These are phyloP conservation scores for Linnemannia exigua DNA, from an alignment of 192 early-diverging fungal genomes.

Conservation along the genomic window DNA sequence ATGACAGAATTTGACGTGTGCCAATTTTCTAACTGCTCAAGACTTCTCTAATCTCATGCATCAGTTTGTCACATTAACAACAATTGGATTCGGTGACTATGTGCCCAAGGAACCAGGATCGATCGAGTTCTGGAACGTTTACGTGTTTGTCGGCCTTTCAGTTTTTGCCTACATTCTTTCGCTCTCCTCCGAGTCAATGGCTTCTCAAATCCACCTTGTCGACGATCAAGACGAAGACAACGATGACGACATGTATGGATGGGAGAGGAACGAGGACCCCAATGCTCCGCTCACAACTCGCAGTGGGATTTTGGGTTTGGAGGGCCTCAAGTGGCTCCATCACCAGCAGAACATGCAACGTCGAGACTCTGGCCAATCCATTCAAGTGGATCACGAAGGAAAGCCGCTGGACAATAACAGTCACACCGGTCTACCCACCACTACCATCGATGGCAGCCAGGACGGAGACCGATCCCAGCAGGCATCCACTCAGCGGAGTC, in stretches of 20 bases:
- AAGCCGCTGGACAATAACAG: slow-evolving; percentile 7
- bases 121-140: slow-evolving; percentile 57
- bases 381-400: slow-evolving; percentile 16
- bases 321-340: slow-evolving; percentile 44
- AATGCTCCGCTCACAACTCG: slow-evolving; percentile 41
- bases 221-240: slow-evolving; percentile 46
- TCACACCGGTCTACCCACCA: background rate
- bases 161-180: slow-evolving; percentile 56
- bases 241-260: slow-evolving; percentile 48
- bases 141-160: slow-evolving; percentile 45
- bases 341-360: slow-evolving; percentile 33
- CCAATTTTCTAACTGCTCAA: background rate
- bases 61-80: slow-evolving; percentile 53
- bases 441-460: background rate
- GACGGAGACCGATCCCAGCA: slow-evolving; percentile 12
- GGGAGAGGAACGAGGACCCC: slow-evolving; percentile 45
- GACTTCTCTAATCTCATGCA: background rate
- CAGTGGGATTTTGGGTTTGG: slow-evolving; percentile 37
- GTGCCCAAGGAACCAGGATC: slow-evolving; percentile 42
- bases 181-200: slow-evolving; percentile 49
- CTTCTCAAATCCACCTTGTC: slow-evolving; percentile 45
- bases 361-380: background rate
- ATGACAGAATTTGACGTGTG: background rate
- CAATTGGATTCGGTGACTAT: slow-evolving; percentile 54
- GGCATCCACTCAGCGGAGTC: slow-evolving; percentile 18